Evolutionary conservation across 345 rosid genomes (phyloP).

Genomic region (Hibiscus mutabilis): DNA sequence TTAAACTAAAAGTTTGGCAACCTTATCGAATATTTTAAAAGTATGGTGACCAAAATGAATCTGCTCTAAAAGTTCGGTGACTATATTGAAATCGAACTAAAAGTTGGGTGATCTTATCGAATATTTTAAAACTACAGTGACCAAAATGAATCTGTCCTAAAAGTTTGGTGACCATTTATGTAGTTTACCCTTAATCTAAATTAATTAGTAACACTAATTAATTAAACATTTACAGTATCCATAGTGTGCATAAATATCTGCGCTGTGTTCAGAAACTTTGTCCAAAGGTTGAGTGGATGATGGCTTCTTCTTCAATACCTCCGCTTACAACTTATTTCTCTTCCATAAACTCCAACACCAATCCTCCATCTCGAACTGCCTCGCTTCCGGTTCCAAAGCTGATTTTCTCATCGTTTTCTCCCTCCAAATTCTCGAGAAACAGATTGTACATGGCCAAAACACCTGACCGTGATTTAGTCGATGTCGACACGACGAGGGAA

Average conservation of each 20-base stretch:
- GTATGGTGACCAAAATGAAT: no score
- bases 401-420: constrained; percentile 4
- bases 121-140: no score
- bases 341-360: not conserved
- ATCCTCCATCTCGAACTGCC: constrained; percentile 1
- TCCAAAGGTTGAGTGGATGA: not conserved
- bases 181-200: no score
- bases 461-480: constrained; percentile 17
- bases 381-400: constrained; percentile 13
- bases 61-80: no score
- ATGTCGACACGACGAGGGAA: constrained; percentile 11
- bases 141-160: no score
- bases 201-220: no score
- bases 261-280: not conserved
- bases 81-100: no score
- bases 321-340: not conserved
- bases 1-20: no score
- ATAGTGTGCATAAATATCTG: not conserved
- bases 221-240: no score
- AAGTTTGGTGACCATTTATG: no score
- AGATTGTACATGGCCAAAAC: constrained; percentile 25
- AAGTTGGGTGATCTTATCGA: no score
- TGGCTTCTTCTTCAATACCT: not conserved
- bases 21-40: no score
- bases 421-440: constrained; percentile 4